Percentiles rank a stretch among this genome's conserved stretches.
Conservation (phyloP, 805 yeast genomes). For the Cyberlindnera nakhonratchasimensis region DNA sequence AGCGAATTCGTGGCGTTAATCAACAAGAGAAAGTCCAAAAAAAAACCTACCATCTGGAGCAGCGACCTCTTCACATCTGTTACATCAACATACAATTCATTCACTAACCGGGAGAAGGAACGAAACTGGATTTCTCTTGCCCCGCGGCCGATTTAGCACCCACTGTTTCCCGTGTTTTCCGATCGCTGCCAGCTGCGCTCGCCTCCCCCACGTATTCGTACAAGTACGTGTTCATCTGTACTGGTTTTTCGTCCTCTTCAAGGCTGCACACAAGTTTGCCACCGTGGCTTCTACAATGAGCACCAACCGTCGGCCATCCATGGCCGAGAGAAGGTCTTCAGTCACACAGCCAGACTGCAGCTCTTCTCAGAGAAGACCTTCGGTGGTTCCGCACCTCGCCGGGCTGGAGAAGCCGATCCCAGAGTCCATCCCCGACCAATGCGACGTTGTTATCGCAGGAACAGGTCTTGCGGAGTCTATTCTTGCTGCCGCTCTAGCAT, state of each 20-base stretch:
- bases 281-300: conserved; percentile 4
- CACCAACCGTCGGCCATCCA: conserved; percentile 53
- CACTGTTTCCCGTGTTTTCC: not conserved
- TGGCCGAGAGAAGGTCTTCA: conserved; percentile 67
- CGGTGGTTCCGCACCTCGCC: conserved; percentile 63
- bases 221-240: no score
- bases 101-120: no score
- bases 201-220: no score
- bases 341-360: conserved; percentile 28
- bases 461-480: conserved; percentile 89
- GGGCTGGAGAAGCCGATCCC: conserved; percentile 76
- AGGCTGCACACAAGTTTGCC: no score
- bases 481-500: conserved; percentile 88
- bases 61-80: no score
- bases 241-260: no score
- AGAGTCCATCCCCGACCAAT: conserved; percentile 56
- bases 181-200: not conserved
- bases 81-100: no score
- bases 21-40: no score
- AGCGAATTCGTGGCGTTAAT: no score
- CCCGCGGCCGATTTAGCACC: no score
- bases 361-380: conserved; percentile 25
- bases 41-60: no score
- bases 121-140: no score
- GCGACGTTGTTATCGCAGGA: conserved; percentile 89